Percentiles rank a stretch among this genome's conserved stretches.
phyloP scores from a whole-genome alignment of 352 stramenopile species.

The Globisporangium cylindrosporum region DNA sequence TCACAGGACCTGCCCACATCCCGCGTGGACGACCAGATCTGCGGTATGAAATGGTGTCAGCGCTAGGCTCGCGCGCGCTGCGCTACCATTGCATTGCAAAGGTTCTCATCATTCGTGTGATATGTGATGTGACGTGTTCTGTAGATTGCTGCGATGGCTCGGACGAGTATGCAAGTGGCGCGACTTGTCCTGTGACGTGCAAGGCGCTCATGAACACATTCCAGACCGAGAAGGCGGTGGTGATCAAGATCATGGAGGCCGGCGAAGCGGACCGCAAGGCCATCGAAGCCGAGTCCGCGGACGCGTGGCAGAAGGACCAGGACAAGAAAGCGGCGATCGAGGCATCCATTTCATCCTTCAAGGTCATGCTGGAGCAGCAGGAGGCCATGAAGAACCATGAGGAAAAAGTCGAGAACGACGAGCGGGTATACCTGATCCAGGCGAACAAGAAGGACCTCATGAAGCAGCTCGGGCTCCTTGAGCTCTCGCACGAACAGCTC shows the following conservation, averaged over 20 bases:
- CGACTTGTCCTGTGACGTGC: conserved; percentile 49
- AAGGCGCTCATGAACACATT: conserved; percentile 37
- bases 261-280: conserved; percentile 46
- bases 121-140: too few species aligned
- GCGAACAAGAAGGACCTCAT: conserved; percentile 44
- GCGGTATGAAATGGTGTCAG: conserved; percentile 30
- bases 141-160: conserved; percentile 83
- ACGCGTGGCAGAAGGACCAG: conserved; percentile 34
- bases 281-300: conserved; percentile 31
- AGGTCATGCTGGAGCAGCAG: conserved; percentile 39
- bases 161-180: conserved; percentile 69
- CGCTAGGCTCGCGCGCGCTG: neutral
- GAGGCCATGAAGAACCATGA: conserved; percentile 35
- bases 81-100: neutral
- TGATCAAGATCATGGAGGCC: conserved; percentile 72
- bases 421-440: conserved; percentile 43
- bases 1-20: conserved; percentile 54
- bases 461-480: conserved; percentile 52
- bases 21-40: conserved; percentile 74
- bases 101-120: neutral
- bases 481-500: conserved; percentile 60
- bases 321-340: conserved; percentile 30
- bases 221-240: conserved; percentile 41
- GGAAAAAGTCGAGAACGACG: conserved; percentile 43
- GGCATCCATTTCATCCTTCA: conserved; percentile 24